phyloP scores from a whole-genome alignment of 2,329 filamentous ascomycete genomes.

The Arthrobotrys megalospora region DNA sequence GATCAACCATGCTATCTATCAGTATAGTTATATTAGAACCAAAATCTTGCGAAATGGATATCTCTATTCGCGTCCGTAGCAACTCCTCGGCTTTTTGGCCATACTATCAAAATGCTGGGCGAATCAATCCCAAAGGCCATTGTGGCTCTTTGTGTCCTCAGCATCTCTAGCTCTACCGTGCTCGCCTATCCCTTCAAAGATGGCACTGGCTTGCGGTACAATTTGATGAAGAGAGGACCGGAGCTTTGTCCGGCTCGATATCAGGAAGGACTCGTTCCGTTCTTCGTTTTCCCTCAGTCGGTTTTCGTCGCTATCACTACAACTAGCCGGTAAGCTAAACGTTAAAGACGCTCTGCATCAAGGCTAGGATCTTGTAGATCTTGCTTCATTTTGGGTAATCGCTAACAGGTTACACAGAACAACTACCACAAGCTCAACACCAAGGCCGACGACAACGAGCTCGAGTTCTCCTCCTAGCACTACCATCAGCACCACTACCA shows the following conservation, averaged over 20 bases:
- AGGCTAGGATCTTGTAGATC: background rate
- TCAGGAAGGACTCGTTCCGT: constrained; percentile 14
- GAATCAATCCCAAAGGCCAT: constrained; percentile 7
- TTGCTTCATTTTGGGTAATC: background rate
- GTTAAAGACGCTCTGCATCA: no score
- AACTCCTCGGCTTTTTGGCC: constrained; percentile 2
- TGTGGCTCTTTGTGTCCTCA: constrained; percentile 12
- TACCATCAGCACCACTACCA: background rate
- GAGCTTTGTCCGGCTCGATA: constrained; percentile 29
- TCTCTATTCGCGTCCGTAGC: background rate
- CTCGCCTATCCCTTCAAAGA: constrained; percentile 27
- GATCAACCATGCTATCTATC: background rate
- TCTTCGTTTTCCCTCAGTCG: constrained; percentile 27
- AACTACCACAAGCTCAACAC: constrained; percentile 19
- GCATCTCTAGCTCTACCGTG: constrained; percentile 12
- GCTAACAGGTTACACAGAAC: background rate
- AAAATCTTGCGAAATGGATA: background rate
- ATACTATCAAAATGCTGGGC: constrained; percentile 19
- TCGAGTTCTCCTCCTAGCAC: background rate
- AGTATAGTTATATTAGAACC: constrained; percentile 19
- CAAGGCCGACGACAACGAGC: constrained; percentile 3
- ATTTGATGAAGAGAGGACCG: constrained; percentile 14
- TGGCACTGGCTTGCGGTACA: constrained; percentile 13
- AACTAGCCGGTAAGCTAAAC: constrained; percentile 2
- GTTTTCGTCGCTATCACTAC: constrained; percentile 23